Evolutionary conservation across 2,329 filamentous ascomycete genomes (phyloP), one percentile per base, ranked within the genome.

Genomic region (Scytalidium sp.): DNA sequence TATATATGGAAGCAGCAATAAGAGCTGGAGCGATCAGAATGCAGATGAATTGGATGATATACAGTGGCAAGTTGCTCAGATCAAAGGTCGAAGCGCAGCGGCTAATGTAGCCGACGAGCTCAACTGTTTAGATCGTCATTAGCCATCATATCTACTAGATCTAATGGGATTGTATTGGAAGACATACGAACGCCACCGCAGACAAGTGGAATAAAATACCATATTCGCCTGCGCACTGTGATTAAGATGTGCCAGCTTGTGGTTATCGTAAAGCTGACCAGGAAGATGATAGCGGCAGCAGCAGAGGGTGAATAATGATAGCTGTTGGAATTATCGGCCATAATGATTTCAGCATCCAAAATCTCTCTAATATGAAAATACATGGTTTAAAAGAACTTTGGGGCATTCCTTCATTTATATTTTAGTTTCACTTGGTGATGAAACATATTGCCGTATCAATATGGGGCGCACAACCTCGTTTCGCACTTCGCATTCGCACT

Each of bases 1-100:
- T 68, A 58, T 79, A 79, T 47, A 77, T 73, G 3, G 72, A 74
- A 1, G 75, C 75, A n/a, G 75, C 73, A 44, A 77, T 61, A 36
- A 78, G 67, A 25, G 76, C 66, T 0, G 75, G 76, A 0, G 75
- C 73, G 29, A 79, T 65, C 8, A 78, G 71, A 13, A 75, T 71
- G 13, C 73, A 63, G 0, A 67, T 51, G 3, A 57, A 53, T 56
- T 71, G 65, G 19, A 66, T 47, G 27, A 70, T 56, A 51, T 46
- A 40, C 6, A 17, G n/a, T 10, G 13, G 9, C 13, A 23, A 4
- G 27, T 25, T 19, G 17, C 22, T n/a, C 20, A 25, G 20, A 3
- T 27, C 15, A 8, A 15, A 25, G 23, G 13, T 45, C 43, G 19
- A 19, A 9, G 43, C 43, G 6, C 11, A 45, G 3, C 43, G 3